Conservation (phyloP, 257 asterid genomes). For the Solanum ossicruentum region DNA sequence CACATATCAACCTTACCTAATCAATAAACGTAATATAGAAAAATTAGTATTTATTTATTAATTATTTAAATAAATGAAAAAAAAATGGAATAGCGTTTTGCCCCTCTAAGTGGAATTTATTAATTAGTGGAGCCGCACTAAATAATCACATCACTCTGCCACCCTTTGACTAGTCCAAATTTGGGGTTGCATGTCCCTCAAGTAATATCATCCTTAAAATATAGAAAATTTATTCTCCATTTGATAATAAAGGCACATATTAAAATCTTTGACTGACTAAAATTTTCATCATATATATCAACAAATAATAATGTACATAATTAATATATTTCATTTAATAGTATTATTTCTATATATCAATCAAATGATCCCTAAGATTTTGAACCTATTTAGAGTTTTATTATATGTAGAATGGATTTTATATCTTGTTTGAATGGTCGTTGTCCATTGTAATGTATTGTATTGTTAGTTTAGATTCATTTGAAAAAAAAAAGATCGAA, state of each 20-base stretch:
- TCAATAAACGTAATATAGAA: no score
- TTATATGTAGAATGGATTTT: background rate
- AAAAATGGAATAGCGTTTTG: background rate
- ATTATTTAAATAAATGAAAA: no score
- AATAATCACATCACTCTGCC: background rate
- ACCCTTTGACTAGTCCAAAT: background rate
- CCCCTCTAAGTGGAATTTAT: background rate
- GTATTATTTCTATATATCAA: rapidly evolving
- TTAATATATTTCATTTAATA: no score
- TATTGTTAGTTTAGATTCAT: no score
- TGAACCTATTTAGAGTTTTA: background rate
- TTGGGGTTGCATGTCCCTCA: conserved; percentile 6
- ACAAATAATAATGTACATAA: no score
- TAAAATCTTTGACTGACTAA: background rate
- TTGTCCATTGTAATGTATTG: no score
- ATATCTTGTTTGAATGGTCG: background rate
- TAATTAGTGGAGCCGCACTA: background rate
- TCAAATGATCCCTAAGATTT: background rate
- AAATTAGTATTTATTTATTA: no score
- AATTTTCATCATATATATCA: background rate
- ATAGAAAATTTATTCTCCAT: background rate
- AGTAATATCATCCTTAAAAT: background rate
- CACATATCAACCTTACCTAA: no score
- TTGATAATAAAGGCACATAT: background rate
- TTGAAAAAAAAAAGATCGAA: background rate